Conservation (phyloP, 108 stramenopile genomes). For the Pseudonitzschia pungens region DNA sequence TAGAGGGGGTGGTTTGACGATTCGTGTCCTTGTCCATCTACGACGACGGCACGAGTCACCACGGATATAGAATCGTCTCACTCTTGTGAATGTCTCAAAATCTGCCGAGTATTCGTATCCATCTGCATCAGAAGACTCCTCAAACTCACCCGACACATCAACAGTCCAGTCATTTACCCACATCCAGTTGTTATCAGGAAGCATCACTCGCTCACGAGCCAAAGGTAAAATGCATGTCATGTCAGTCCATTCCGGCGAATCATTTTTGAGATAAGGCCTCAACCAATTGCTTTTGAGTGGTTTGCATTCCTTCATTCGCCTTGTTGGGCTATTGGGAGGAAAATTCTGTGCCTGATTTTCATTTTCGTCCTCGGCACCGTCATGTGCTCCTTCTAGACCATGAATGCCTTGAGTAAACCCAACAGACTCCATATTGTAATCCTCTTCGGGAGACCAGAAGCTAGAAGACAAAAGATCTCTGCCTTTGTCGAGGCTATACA, state of each 20-base stretch:
- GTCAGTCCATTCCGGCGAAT: constrained; percentile 75
- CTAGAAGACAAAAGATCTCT: constrained; percentile 61
- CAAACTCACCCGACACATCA: constrained; percentile 54
- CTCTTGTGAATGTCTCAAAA: constrained; percentile 66
- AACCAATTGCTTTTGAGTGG: constrained; percentile 51
- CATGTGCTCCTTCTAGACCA: constrained; percentile 7
- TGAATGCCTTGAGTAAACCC: background rate
- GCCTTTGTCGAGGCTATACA: constrained; percentile 66
- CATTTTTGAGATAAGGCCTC: constrained; percentile 72
- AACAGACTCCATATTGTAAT: constrained; percentile 28
- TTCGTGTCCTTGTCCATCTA: constrained; percentile 74
- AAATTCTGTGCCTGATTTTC: constrained; percentile 9
- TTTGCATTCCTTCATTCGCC: background rate
- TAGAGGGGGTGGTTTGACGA: constrained; percentile 45
- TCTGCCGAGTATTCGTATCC: constrained; percentile 82
- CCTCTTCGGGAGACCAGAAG: constrained; percentile 71
- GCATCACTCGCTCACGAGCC: constrained; percentile 56
- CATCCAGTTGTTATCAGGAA: constrained; percentile 77
- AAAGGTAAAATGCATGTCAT: constrained; percentile 55
- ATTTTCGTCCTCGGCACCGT: constrained; percentile 3
- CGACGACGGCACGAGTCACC: constrained; percentile 71
- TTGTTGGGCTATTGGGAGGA: constrained; percentile 9
- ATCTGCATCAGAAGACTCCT: constrained; percentile 66
- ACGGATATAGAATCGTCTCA: constrained; percentile 51
- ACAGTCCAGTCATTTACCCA: constrained; percentile 84